Base-by-base conservation (phyloP, 148 eudicot species). In the Cornus controversa region DNA sequence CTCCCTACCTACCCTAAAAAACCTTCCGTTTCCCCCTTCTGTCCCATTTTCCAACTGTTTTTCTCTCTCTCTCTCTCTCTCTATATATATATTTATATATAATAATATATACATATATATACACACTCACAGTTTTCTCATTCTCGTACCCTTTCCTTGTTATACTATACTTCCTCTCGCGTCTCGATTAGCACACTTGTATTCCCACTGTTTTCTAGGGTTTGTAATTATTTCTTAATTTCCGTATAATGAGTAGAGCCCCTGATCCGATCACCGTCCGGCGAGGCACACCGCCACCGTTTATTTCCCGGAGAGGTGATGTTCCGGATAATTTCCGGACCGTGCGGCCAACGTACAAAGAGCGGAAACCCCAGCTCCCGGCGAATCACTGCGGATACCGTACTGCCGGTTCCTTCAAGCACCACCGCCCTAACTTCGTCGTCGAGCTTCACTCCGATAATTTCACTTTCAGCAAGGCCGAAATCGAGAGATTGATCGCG, bases 401-500 rank as follows among this genome's bases (percentile, higher is more conserved):
- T 10, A 84, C 87, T 4, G 79, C 80, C 1, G 69, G 36, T 34
- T 14, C n/a, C 20, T 16, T 34, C 63, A 0, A 13, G n/a, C 29
- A 42, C 16, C 31, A 10, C 37, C 75, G 79, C 60, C 63, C 77
- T 27, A 80, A 85, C 36, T 89, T 87, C 82, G 40, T 82, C 16
- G 76, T 89, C 28, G 82, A 82, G 77, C 83, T 89, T 10, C 81
- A 72, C 0, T 58, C 80, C 2, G 68, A 70, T 15, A 7, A 15
- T 2, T 68, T 27, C 15, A 25, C 40, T 0, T 47, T 57, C 10
- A 4, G 69, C 65, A 64, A 42, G 64, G 65, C 53, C 1, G 70
- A 80, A 5, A 70, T 87, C 2, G 81, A 80, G 3, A 57, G 50
- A 0, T 45, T 96, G n/a, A 68, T 93, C 14, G 60, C 66, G 1